phyloP scores from a whole-genome alignment of 495 filamentous ascomycete species.

The Penicillium soppii region DNA sequence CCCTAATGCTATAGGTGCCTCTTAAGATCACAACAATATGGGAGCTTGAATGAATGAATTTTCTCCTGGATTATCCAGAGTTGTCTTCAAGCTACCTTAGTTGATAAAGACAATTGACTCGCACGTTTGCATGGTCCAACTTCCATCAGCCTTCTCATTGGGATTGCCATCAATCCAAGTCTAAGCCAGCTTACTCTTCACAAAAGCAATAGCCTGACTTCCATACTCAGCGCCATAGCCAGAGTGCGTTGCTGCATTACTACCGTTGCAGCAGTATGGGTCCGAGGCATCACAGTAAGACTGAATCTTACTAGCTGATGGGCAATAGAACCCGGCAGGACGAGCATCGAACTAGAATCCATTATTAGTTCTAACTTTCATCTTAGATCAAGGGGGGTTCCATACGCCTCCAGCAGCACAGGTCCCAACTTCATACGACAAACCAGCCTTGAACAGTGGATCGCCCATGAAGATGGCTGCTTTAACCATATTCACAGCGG shows the following conservation, averaged over 20 bases:
- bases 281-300: constrained; percentile 63
- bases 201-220: constrained; percentile 53
- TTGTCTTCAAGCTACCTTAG: no score
- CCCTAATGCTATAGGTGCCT: no score
- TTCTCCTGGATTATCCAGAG: no score
- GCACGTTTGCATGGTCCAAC: no score
- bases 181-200: constrained; percentile 46
- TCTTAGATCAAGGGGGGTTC: constrained; percentile 8
- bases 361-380: constrained; percentile 1
- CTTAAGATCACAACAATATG: no score
- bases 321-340: constrained; percentile 54
- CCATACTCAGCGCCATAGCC: constrained; percentile 60
- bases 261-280: constrained; percentile 66
- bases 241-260: constrained; percentile 54
- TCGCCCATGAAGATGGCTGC: constrained; percentile 65
- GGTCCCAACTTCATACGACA: constrained; percentile 62
- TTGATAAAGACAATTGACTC: no score
- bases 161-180: no score
- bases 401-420: constrained; percentile 56
- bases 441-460: constrained; percentile 51
- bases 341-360: constrained; percentile 53
- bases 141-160: no score
- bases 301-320: constrained; percentile 52
- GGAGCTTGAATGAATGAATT: no score
- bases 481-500: constrained; percentile 51